Evolutionary conservation across 176 grass and related monocot genomes (phyloP).

Genomic region (Panicum miliaceum): DNA sequence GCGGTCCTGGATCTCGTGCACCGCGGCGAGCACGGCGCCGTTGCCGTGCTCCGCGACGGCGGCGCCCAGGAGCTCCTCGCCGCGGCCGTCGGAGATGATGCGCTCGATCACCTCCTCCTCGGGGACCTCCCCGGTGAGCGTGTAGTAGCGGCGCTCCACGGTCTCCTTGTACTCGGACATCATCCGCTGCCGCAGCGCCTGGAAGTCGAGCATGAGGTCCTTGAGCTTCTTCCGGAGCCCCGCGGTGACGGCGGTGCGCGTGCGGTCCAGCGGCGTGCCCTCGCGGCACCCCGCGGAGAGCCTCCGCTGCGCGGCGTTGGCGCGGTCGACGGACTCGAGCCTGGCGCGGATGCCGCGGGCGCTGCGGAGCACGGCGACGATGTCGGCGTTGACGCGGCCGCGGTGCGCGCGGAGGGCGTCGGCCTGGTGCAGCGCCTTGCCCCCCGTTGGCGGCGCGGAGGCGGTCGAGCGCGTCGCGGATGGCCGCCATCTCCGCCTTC

Average conservation of each 20-base stretch:
- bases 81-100: slow-evolving; percentile 79
- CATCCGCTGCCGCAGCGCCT: slow-evolving; percentile 82
- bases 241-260: slow-evolving; percentile 77
- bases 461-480: slow-evolving; percentile 72
- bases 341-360: slow-evolving; percentile 68
- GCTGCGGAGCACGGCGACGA: slow-evolving; percentile 63
- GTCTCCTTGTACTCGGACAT: slow-evolving; percentile 93
- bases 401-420: slow-evolving; percentile 77
- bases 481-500: slow-evolving; percentile 82
- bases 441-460: slow-evolving; percentile 82
- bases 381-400: slow-evolving; percentile 77
- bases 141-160: slow-evolving; percentile 86
- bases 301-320: slow-evolving; percentile 69
- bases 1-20: slow-evolving; percentile 86
- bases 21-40: slow-evolving; percentile 66
- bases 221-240: slow-evolving; percentile 83
- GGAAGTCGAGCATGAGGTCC: slow-evolving; percentile 97
- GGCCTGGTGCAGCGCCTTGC: slow-evolving; percentile 75
- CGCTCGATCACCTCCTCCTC: slow-evolving; percentile 84
- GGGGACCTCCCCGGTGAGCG: slow-evolving; percentile 80
- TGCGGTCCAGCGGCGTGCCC: slow-evolving; percentile 87
- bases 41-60: slow-evolving; percentile 80
- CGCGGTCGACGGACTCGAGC: slow-evolving; percentile 74
- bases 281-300: slow-evolving; percentile 67
- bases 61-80: slow-evolving; percentile 80